Base-by-base conservation (phyloP, 768 basidiomycete genomes). In the Amanita pseudoporphyria region DNA sequence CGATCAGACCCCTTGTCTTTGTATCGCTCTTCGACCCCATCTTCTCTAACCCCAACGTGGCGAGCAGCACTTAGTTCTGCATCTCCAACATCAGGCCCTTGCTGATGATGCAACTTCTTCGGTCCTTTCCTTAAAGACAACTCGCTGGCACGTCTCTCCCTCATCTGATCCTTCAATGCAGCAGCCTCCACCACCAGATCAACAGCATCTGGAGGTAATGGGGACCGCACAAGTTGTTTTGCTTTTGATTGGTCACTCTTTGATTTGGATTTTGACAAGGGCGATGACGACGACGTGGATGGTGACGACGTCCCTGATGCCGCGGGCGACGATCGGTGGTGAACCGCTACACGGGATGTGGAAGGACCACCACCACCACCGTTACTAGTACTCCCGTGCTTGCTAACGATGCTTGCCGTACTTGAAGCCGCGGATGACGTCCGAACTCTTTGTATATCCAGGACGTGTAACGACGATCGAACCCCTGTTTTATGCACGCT, bases 151-250 rank as follows among this genome's bases (percentile, higher is more conserved):
- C 76, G 63, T 33, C 82, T 67, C 54, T 83, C 81, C 38, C 72
- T 68, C 22, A 66, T 63, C 56, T 71, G 67, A 24, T 76, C 77
- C 49, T 74, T 71, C 53, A 78, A 71, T 26, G 69, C 60, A 6
- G 61, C 53, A 58, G 84, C n/a, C 58, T 87, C 86, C 0, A 94
- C 80, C 5, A 97, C 76, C 14, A 99, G 71, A 59, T 99, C 95
- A 1, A 97, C 83, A 1, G 94, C 93, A 54, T 97, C 87, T 2
- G 30, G 31, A 24, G 49, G 40, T 9, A 50, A 16, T 16, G 47
- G 36, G 9, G 47, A 22, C 7, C 47, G 47, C 13, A 19, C 16
- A n/a, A 35, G 19, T 10, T 38, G 1, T 21, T 40, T 47, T 21
- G 38, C 12, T 18, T 19, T 48, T 7, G 47, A 40, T 19, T 40